Evolutionary conservation across 208 protist species (phyloP).

Genomic region (Novymonas esmeraldas): DNA sequence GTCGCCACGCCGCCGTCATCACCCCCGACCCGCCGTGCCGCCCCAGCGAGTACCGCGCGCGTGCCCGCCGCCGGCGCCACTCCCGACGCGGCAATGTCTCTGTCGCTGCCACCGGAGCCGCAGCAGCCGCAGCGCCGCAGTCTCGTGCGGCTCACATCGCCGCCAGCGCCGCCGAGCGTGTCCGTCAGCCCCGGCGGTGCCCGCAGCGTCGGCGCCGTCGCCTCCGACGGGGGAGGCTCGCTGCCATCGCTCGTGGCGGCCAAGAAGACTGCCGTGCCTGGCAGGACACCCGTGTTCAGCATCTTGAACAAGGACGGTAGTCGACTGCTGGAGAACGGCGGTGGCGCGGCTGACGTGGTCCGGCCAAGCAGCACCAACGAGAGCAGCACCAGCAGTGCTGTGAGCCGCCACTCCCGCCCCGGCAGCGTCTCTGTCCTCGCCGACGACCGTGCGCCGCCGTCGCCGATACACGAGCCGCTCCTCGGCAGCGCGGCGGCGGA

Average conservation of each 20-base stretch:
- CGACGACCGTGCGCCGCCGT: slow-evolving; percentile 24
- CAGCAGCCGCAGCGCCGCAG: slow-evolving; percentile 19
- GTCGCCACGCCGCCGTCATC: not conserved
- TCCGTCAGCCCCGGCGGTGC: slow-evolving; percentile 1
- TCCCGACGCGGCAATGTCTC: not conserved
- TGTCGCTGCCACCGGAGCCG: not conserved
- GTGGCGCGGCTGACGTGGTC: not conserved
- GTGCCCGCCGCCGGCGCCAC: not conserved
- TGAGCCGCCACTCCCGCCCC: slow-evolving; percentile 14
- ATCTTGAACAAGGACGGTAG: slow-evolving; percentile 50
- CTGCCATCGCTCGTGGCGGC: slow-evolving; percentile 28
- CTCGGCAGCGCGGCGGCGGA: slow-evolving; percentile 23
- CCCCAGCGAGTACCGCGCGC: not conserved
- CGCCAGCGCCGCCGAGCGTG: slow-evolving; percentile 6
- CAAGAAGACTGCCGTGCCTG: slow-evolving; percentile 27
- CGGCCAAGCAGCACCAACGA: not conserved
- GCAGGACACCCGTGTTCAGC: slow-evolving; percentile 46
- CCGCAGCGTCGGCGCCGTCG: not conserved
- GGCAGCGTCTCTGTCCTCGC: slow-evolving; percentile 20
- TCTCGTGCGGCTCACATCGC: slow-evolving; percentile 21
- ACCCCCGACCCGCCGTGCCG: not conserved
- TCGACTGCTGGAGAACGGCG: slow-evolving; percentile 14
- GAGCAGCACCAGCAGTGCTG: slow-evolving; percentile 3
- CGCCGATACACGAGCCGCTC: slow-evolving; percentile 33
- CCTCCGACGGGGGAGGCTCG: slow-evolving; percentile 4